Evolutionary conservation across 2,329 filamentous ascomycete species (phyloP).

Genomic region (Verticillium nubilum): DNA sequence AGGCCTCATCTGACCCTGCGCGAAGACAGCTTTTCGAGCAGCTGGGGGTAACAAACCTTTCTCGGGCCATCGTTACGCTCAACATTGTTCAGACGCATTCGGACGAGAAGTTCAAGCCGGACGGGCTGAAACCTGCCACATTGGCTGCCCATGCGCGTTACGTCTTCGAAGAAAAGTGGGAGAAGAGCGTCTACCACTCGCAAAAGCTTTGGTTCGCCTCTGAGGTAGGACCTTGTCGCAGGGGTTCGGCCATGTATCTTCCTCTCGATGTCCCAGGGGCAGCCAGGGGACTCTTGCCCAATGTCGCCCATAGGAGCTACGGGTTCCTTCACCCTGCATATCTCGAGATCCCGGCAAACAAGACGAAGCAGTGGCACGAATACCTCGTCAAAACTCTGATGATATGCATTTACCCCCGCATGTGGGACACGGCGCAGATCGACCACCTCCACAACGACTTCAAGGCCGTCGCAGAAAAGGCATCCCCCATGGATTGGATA

Average conservation of each 20-base stretch:
- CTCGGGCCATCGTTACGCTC: background rate
- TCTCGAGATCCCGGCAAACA: background rate
- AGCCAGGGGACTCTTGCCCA: background rate
- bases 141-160: background rate
- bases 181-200: background rate
- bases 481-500: background rate
- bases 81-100: background rate
- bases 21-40: background rate
- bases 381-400: background rate
- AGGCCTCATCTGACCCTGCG: background rate
- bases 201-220: conserved; percentile 2
- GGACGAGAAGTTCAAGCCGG: background rate
- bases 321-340: conserved; percentile 2
- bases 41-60: background rate
- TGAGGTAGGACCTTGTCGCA: background rate
- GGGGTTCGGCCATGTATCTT: conserved; percentile 1
- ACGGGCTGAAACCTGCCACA: background rate
- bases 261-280: background rate
- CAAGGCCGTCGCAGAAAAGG: background rate
- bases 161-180: background rate
- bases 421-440: background rate
- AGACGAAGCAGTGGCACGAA: background rate
- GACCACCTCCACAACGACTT: background rate
- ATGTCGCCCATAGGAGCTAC: background rate
- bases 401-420: background rate